A percentile compares a stretch with the other conserved stretches of the same genome.
phyloP scores from a whole-genome alignment of 2,329 filamentous ascomycete genomes.

The Cordyceps militaris region DNA sequence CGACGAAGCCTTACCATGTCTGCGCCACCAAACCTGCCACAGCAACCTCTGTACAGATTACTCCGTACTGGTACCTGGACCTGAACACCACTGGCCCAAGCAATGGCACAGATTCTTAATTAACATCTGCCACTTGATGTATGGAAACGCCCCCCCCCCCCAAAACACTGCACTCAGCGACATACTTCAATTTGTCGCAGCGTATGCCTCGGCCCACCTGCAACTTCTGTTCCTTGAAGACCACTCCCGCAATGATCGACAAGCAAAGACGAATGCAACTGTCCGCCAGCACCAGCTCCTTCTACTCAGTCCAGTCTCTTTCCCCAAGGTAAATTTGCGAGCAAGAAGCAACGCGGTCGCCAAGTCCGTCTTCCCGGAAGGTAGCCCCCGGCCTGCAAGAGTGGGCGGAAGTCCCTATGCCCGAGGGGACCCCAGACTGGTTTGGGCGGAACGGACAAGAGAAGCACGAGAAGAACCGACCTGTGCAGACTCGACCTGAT shows the following conservation, averaged over 20 bases:
- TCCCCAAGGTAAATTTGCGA: neutral
- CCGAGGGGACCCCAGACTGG: neutral
- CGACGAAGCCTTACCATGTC: neutral
- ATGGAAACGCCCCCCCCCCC: too few relatives aligned
- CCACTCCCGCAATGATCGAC: neutral
- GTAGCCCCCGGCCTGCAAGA: neutral
- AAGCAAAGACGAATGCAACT: neutral
- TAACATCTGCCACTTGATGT: too few relatives aligned
- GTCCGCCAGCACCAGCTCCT: neutral
- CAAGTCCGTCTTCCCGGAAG: neutral
- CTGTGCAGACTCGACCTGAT: neutral
- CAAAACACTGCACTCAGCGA: too few relatives aligned
- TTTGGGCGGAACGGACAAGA: neutral
- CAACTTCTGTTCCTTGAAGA: neutral
- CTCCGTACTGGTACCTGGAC: neutral
- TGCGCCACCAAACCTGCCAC: neutral
- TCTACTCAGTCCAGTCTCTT: neutral
- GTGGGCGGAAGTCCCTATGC: neutral
- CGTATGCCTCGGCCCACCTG: neutral
- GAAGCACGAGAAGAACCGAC: neutral
- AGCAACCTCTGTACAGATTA: neutral
- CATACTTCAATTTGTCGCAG: neutral
- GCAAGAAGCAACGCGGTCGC: neutral
- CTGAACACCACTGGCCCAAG: neutral
- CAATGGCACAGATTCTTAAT: neutral